phyloP scores from a whole-genome alignment of 2,329 filamentous ascomycete genomes.

The Diaporthe ilicicola region DNA sequence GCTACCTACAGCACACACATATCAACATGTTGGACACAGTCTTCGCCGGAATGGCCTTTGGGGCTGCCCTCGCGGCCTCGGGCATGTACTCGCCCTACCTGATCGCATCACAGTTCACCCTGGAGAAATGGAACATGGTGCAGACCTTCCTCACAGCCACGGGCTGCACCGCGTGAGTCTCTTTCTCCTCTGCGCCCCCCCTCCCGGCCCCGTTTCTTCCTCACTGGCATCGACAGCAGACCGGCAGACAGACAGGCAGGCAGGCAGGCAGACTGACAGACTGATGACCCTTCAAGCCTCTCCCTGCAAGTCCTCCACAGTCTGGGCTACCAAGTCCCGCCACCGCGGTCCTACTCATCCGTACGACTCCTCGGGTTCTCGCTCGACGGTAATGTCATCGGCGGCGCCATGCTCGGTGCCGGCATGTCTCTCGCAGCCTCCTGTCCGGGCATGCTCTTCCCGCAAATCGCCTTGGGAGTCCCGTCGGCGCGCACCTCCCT shows the following conservation, averaged over 20 bases:
- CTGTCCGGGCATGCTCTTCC: conserved; percentile 71
- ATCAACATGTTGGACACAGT: conserved; percentile 41
- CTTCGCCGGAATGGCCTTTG: conserved; percentile 66
- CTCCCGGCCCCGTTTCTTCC: background rate
- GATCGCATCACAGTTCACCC: conserved; percentile 67
- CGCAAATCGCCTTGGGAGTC: conserved; percentile 65
- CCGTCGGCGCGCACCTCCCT: conserved; percentile 61
- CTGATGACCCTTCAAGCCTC: conserved; percentile 43
- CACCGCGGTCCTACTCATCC: conserved; percentile 59
- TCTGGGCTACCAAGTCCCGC: conserved; percentile 51
- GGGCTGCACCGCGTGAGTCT: conserved; percentile 66
- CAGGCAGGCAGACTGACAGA: conserved; percentile 6
- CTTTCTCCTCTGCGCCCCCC: conserved; percentile 27
- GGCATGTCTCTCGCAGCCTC: conserved; percentile 73
- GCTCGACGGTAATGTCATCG: conserved; percentile 72
- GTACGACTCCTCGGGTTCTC: conserved; percentile 57
- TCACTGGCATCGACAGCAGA: conserved; percentile 8
- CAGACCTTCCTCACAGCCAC: conserved; percentile 71
- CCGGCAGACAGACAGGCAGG: conserved; percentile 2
- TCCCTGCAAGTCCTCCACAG: conserved; percentile 56
- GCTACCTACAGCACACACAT: background rate
- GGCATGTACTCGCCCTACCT: conserved; percentile 68
- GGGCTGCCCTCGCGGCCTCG: conserved; percentile 66
- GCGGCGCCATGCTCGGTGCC: conserved; percentile 68
- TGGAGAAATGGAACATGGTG: conserved; percentile 72